Base-by-base conservation (phyloP, 352 stramenopile genomes). In the Phytophthora foliorum region DNA sequence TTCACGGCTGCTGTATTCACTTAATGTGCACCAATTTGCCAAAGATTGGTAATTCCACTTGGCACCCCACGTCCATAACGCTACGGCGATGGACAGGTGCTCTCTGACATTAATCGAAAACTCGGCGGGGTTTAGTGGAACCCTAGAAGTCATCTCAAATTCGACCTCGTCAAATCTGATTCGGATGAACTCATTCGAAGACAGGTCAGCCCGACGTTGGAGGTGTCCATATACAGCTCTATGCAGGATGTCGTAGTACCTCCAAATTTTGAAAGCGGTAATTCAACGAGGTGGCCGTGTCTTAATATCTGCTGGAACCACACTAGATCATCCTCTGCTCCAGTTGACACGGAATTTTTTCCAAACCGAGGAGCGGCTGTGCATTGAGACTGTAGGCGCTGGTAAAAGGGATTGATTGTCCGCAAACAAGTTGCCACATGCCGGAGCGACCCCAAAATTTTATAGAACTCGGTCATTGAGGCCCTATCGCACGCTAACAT, bases 81-180 rank as follows among this genome's bases (percentile, higher is more conserved):
- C 66, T 0, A 83, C 11, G 0, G 68, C 72, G 0, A 83, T 65
- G 38, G 67, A 58, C 4, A 78, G 6, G 5, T 80, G 62, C 32
- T 81, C 69, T 19, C 72, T 51, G 0, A 81, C 72, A 38, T 83
- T 80, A 25, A 77, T 79, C 0, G 64, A 72, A 29, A 80, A 80
- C 17, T 67, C 32, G n/a, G n/a, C n/a, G n/a, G n/a, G n/a, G n/a
- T n/a, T n/a, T n/a, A 2, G 14, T n/a, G 8, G n/a, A n/a, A n/a
- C n/a, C n/a, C n/a, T n/a, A n/a, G n/a, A n/a, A n/a, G n/a, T n/a
- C n/a, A 19, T 6, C 3, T 24, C 29, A 5, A 44, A 11, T 19
- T 69, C 52, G 17, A 39, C 32, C 0, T 36, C 7, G 16, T 65
- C 54, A 31, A 65, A 71, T 14, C 60, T 50, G 1, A 58, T 19